Evolutionary conservation across 2,329 filamentous ascomycete genomes (phyloP).

Genomic region (Ascochyta lentis): DNA sequence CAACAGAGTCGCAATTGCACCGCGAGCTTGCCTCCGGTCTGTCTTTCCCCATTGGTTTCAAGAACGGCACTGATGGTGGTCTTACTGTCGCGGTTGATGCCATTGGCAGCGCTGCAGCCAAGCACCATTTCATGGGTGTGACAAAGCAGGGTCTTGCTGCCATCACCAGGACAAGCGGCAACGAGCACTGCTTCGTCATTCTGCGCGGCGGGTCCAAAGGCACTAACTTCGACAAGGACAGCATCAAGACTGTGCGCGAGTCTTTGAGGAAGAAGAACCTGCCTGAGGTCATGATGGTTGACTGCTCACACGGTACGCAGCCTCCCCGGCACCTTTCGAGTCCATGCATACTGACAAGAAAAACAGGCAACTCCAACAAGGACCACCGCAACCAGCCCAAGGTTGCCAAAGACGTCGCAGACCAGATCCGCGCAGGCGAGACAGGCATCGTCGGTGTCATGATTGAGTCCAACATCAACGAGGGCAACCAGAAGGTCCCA

Average conservation of each 20-base stretch:
- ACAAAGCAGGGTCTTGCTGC: slow-evolving; percentile 97
- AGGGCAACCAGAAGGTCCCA: slow-evolving; percentile 79
- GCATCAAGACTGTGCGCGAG: slow-evolving; percentile 79
- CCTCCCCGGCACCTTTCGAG: background rate
- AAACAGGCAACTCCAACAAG: slow-evolving; percentile 89
- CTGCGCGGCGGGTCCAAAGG: slow-evolving; percentile 89
- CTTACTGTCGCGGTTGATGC: slow-evolving; percentile 93
- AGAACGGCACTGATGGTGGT: slow-evolving; percentile 97
- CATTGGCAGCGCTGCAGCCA: slow-evolving; percentile 79
- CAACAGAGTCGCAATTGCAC: slow-evolving; percentile 95
- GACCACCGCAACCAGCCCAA: slow-evolving; percentile 97
- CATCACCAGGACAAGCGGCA: slow-evolving; percentile 90
- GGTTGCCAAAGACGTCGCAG: slow-evolving; percentile 80
- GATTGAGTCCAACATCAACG: slow-evolving; percentile 98
- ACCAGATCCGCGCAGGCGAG: slow-evolving; percentile 88
- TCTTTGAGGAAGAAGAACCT: slow-evolving; percentile 81
- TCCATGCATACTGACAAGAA: too few species aligned
- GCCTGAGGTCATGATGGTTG: slow-evolving; percentile 92
- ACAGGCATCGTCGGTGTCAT: slow-evolving; percentile 92
- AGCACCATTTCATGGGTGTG: slow-evolving; percentile 97
- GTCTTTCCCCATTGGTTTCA: slow-evolving; percentile 98
- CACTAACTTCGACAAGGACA: slow-evolving; percentile 91
- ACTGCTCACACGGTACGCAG: slow-evolving; percentile 90
- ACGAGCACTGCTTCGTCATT: slow-evolving; percentile 97
- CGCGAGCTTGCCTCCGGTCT: slow-evolving; percentile 93